phyloP scores from a whole-genome alignment of 192 early-diverging fungal genomes.

The Lobosporangium transversale region DNA sequence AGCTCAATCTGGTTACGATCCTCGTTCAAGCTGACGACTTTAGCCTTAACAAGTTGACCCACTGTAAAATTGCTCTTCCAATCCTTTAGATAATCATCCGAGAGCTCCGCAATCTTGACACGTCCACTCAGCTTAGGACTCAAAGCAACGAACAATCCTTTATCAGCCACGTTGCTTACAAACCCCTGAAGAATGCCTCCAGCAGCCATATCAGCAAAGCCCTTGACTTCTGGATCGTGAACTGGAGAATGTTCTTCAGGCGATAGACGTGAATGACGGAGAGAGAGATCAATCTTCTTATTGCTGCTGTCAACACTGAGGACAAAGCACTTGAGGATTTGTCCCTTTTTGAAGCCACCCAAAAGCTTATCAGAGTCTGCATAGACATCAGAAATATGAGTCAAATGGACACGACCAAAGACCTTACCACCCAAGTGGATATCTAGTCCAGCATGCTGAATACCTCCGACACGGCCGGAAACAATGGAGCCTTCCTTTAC shows the following conservation, averaged over 20 bases:
- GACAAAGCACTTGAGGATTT: slow-evolving; percentile 83
- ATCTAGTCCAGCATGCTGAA: slow-evolving; percentile 62
- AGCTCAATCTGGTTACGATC: slow-evolving; percentile 38
- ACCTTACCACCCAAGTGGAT: slow-evolving; percentile 64
- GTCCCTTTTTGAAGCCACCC: slow-evolving; percentile 66
- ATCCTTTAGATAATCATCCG: slow-evolving; percentile 88
- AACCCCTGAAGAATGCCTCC: slow-evolving; percentile 79
- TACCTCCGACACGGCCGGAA: slow-evolving; percentile 62
- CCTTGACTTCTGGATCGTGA: slow-evolving; percentile 61
- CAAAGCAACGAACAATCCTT: slow-evolving; percentile 79
- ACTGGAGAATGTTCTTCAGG: slow-evolving; percentile 45
- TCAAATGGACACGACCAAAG: slow-evolving; percentile 68
- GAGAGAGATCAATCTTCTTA: slow-evolving; percentile 71
- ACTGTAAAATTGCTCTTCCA: slow-evolving; percentile 76
- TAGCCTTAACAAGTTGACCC: slow-evolving; percentile 82
- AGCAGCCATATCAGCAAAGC: slow-evolving; percentile 62
- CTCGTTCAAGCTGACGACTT: slow-evolving; percentile 69
- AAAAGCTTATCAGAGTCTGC: slow-evolving; percentile 26
- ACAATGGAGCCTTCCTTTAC: slow-evolving; percentile 66
- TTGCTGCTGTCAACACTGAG: slow-evolving; percentile 60
- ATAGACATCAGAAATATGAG: slow-evolving; percentile 61
- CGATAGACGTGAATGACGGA: slow-evolving; percentile 65
- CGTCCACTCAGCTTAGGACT: slow-evolving; percentile 71
- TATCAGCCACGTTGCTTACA: slow-evolving; percentile 75
- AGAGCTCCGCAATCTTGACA: slow-evolving; percentile 87